phyloP scores from a whole-genome alignment of 805 yeast species.

The Clavispora vitiphila region DNA sequence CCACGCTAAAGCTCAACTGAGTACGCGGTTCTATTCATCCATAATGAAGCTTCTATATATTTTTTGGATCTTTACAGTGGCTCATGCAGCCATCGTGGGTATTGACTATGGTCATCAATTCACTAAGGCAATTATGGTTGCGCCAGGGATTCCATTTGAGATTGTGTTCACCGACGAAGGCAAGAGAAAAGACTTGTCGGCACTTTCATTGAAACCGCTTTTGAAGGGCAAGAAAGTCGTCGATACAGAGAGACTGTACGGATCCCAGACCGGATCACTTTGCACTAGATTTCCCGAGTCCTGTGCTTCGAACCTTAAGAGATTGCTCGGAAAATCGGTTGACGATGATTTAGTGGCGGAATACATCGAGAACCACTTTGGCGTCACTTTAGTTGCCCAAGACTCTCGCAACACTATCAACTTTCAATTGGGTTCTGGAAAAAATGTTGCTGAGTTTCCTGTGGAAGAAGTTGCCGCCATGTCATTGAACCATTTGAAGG shows the following conservation, averaged over 20 bases:
- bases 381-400: constrained; percentile 42
- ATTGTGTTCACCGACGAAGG: constrained; percentile 86
- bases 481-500: constrained; percentile 62
- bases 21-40: background rate
- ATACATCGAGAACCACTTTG: constrained; percentile 57
- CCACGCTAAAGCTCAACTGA: background rate
- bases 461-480: constrained; percentile 84
- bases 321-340: constrained; percentile 61
- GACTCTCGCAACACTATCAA: constrained; percentile 47
- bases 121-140: constrained; percentile 82
- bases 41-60: constrained; percentile 12
- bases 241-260: constrained; percentile 68
- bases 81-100: constrained; percentile 68
- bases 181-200: constrained; percentile 83
- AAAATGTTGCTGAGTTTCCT: constrained; percentile 29
- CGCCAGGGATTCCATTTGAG: constrained; percentile 87
- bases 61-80: constrained; percentile 9
- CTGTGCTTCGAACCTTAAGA: constrained; percentile 63
- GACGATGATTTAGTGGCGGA: constrained; percentile 42
- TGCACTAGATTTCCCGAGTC: constrained; percentile 70
- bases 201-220: constrained; percentile 54
- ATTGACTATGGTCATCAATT: constrained; percentile 85
- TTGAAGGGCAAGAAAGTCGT: constrained; percentile 24
- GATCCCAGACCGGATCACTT: constrained; percentile 65
- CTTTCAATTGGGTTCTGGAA: constrained; percentile 41